These are phyloP conservation scores for Hansenula lynferdii DNA, from an alignment of 1,139 yeast species.

Conservation along the genomic window DNA sequence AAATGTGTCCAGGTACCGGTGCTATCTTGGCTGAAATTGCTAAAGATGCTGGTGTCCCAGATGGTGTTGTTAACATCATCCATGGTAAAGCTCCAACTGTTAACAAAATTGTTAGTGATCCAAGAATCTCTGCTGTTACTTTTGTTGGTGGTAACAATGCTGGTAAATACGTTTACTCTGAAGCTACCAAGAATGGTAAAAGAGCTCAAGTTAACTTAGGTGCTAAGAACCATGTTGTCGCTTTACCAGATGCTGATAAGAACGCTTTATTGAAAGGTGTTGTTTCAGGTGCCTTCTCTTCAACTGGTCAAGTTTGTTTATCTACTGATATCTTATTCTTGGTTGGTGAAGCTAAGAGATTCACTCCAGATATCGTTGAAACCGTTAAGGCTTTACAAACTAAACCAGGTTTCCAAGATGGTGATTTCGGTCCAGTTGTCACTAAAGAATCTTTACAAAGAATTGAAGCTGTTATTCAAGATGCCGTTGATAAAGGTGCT, in stretches of 20 bases:
- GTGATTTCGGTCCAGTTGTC: constrained; percentile 26
- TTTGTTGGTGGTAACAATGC: constrained; percentile 29
- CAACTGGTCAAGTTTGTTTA: constrained; percentile 26
- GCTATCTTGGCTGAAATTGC: constrained; percentile 72
- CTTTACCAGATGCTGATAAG: constrained; percentile 27
- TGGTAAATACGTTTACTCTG: constrained; percentile 25
- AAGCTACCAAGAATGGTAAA: constrained; percentile 24
- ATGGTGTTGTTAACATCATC: constrained; percentile 69
- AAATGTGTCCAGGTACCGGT: constrained; percentile 78
- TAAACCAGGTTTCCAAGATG: constrained; percentile 26
- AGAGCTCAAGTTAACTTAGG: constrained; percentile 27
- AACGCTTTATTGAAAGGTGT: constrained; percentile 22
- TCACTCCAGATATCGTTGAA: constrained; percentile 23
- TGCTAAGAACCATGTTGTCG: constrained; percentile 27
- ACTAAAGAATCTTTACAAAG: constrained; percentile 23
- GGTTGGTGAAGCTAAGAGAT: constrained; percentile 24
- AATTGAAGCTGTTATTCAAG: constrained; percentile 24
- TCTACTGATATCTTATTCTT: constrained; percentile 25
- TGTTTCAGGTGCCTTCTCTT: constrained; percentile 25
- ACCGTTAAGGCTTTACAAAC: constrained; percentile 19
- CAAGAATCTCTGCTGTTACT: constrained; percentile 73
- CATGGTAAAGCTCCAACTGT: constrained; percentile 79
- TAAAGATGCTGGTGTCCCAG: constrained; percentile 73
- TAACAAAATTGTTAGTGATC: constrained; percentile 68
- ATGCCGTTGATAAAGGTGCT: constrained; percentile 33